Evolutionary conservation across 371 early-diverging fungal genomes (phyloP), one percentile per base, ranked within the genome.

Genomic region (Mucor velutinosus): DNA sequence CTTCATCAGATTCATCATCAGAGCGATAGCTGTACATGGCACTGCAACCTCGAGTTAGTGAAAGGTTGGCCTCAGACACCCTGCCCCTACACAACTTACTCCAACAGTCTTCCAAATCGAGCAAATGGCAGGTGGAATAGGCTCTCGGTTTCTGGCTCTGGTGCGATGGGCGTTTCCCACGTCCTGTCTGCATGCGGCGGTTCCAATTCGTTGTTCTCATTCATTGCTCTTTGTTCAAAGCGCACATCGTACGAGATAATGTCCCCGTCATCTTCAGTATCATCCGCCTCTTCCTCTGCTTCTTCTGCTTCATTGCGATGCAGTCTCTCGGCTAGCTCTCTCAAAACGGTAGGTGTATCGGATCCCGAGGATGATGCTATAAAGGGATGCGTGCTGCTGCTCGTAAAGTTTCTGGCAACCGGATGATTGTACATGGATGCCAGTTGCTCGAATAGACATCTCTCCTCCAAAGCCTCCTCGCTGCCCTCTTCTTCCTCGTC

Each of bases 401-500:
- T 60, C 7, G 39, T 43, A 25, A 60, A 60, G 6, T 57, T 57
- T 57, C 56, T 56, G 14, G 64, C 64, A 0, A 57, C 30, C 2
- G 64, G 64, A 32, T 64, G 64, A 21, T 32, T 64, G 21, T 64
- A 64, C 27, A 64, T 64, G 14, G 64, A 64, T 30, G 57, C 30
- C 17, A 64, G 12, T 57, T 57, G 56, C 43, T 64, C 64, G 21
- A 43, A 64, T 23, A 65, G 29, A 49, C 66, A 65, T 65, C 66
- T 19, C 47, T 65, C 66, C 29, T 65, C 66, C 47, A 65, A 47
- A 14, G 39, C 2, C 35, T 58, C 58, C 37, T 65, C 66, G n/a
- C 59, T 59, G 14, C 45, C 58, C 30, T 58, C 57, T 10, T 64
- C 64, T 7, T 64, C 64, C 7, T 65, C 66, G 7, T 57, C 64